Percentiles rank a stretch among this genome's conserved stretches.
These are phyloP conservation scores for Tulasnella sp. DNA, from an alignment of 768 basidiomycete genomes.

Conservation along the genomic window DNA sequence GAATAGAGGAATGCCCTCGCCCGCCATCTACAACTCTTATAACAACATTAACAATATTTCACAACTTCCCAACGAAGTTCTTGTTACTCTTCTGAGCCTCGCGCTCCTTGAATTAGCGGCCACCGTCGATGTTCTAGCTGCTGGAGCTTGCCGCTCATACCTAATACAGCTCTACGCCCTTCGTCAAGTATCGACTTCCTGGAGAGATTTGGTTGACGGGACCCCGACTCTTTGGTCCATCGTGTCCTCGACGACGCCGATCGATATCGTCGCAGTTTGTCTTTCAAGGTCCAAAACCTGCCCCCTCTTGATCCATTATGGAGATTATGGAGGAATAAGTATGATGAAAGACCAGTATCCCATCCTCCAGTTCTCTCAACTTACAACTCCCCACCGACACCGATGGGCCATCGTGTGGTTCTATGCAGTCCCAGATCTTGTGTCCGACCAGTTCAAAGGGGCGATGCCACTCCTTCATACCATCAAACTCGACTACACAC, in stretches of 20 bases:
- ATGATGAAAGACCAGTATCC: background rate
- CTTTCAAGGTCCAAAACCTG: background rate
- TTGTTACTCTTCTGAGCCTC: background rate
- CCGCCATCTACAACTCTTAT: background rate
- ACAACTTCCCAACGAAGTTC: background rate
- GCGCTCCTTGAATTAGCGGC: background rate
- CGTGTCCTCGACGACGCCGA: background rate
- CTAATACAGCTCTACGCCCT: background rate
- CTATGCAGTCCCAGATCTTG: background rate
- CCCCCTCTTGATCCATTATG: background rate
- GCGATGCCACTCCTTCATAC: background rate
- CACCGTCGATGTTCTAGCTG: background rate
- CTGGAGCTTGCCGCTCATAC: background rate
- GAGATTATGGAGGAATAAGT: background rate
- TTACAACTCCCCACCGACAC: background rate
- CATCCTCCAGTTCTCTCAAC: background rate
- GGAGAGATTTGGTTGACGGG: background rate
- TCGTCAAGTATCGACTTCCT: background rate
- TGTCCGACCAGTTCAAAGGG: background rate
- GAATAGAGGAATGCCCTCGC: background rate
- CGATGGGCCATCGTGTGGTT: background rate
- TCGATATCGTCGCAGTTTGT: background rate
- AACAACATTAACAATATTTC: background rate
- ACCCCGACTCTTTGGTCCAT: background rate
- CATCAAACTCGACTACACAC: background rate